phyloP scores from a whole-genome alignment of 768 basidiomycete species.

The Glaciozyma martinii region DNA sequence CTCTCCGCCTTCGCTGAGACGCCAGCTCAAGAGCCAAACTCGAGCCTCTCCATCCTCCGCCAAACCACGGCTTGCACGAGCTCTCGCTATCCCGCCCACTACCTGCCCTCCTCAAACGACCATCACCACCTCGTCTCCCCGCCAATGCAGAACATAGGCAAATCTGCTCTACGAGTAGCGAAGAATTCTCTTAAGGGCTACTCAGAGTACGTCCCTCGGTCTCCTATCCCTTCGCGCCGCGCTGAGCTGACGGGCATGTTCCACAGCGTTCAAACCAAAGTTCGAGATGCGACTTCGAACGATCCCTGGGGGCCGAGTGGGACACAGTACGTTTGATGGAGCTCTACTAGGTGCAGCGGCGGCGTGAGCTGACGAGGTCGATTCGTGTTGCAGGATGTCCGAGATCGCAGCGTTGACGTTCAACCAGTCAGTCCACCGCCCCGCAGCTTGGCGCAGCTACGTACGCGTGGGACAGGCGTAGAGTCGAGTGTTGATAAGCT shows the following conservation, averaged over 20 bases:
- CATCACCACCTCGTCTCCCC: no score
- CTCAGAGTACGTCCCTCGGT: slow-evolving; percentile 54
- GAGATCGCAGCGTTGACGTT: slow-evolving; percentile 94
- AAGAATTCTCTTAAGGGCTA: slow-evolving; percentile 49
- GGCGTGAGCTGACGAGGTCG: background rate
- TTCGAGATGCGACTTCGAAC: slow-evolving; percentile 52
- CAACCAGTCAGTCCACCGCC: slow-evolving; percentile 64
- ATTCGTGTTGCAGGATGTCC: slow-evolving; percentile 58
- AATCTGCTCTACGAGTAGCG: slow-evolving; percentile 5
- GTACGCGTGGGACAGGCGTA: background rate
- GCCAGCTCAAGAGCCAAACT: no score
- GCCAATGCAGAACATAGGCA: background rate
- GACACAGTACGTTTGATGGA: slow-evolving; percentile 50
- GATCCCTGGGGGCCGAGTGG: slow-evolving; percentile 97
- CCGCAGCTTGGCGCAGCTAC: background rate
- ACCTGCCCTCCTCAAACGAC: no score
- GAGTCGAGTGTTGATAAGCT: background rate
- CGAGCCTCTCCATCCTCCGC: no score
- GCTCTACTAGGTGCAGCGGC: no score
- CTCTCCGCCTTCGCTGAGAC: no score
- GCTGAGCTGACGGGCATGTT: background rate
- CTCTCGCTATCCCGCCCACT: no score
- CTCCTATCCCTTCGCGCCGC: no score
- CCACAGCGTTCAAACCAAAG: slow-evolving; percentile 60
- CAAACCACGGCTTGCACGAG: no score